Base-by-base conservation (phyloP, 2,329 filamentous ascomycete genomes). In the Alternaria novae-zelandiae region DNA sequence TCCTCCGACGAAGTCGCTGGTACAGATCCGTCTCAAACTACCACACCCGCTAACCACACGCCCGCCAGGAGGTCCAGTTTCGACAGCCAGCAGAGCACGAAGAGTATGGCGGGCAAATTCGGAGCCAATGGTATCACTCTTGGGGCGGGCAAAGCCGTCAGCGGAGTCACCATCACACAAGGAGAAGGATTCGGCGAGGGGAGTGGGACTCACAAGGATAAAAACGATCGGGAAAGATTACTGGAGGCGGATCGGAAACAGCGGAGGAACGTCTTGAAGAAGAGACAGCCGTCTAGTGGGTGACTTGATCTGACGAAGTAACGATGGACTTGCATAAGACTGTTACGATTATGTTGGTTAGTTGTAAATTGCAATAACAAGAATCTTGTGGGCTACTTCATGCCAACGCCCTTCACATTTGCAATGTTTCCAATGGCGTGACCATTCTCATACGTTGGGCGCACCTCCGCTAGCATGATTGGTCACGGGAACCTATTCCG, bases 1-100 rank as follows among this genome's bases (percentile, higher is more conserved):
- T 77, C 74, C 9, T 76, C 72, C 1, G 79, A 81, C 45, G 79
- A 81, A 49, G 75, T 80, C 7, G 78, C 68, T 3, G 76, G 72
- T 7, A 78, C 75, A 1, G 75, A 74, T 5, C 67, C 73, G 8
- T 76, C 68, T 23, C 47, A 70, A 49, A 32, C 74, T 51, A 57
- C 62, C 15, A 65, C 71, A n/a, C 63, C 74, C 3, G 63, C 57
- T 10, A 62, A 26, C 46, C 67, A 50, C 32, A 67, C 17, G 32
- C 59, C 64, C 17, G 55, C 49, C 11, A 64, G 60, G 26, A 63
- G 66, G 30, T 53, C 58, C 1, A 75, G 73, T 55, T 65, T 78
- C 41, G 77, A 77, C 23, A 77, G 74, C 36, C 71, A 74, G 43
- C 67, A 68, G n/a, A 73, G 67, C 36, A 69, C 58, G 23, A 74